phyloP scores from a whole-genome alignment of 495 filamentous ascomycete species.

The Podospora conica region DNA sequence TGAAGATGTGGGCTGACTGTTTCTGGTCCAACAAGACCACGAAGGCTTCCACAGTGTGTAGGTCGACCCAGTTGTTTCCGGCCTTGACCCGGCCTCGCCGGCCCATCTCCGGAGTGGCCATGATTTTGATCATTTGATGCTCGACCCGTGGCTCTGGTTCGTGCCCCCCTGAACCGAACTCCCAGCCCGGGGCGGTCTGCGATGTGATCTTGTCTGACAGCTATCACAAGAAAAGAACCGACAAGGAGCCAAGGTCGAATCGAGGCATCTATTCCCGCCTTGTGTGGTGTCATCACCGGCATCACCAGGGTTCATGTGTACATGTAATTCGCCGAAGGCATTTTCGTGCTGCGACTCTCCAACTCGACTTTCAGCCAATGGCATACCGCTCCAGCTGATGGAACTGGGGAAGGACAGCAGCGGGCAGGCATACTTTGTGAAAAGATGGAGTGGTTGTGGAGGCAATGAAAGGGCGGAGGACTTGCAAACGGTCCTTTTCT shows the following conservation, averaged over 20 bases:
- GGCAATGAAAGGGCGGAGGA: not conserved
- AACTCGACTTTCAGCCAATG: not conserved
- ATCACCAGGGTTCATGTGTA: not conserved
- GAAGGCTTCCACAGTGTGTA: not conserved
- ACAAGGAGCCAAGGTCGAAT: not conserved
- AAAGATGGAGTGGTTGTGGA: slow-evolving; percentile 1
- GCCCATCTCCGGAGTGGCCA: not conserved
- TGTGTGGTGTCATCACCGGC: not conserved
- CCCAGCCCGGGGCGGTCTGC: not conserved
- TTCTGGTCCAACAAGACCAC: not conserved
- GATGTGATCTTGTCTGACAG: not conserved
- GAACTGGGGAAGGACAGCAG: not conserved
- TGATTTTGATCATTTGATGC: not conserved
- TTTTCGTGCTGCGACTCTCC: not conserved
- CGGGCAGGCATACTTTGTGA: too few relatives aligned
- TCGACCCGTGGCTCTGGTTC: slow-evolving; percentile 12
- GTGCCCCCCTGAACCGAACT: not conserved
- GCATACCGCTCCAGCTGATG: not conserved
- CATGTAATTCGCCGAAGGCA: not conserved
- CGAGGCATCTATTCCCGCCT: not conserved
- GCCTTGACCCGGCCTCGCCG: not conserved
- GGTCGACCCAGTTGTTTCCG: too few relatives aligned
- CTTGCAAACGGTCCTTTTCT: slow-evolving; percentile 32
- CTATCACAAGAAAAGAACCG: not conserved
- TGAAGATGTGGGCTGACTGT: not conserved